A percentile compares a stretch with the other conserved stretches of the same genome.
These are phyloP conservation scores for Extremus antarcticus DNA, from an alignment of 495 filamentous ascomycete species.

Conservation along the genomic window DNA sequence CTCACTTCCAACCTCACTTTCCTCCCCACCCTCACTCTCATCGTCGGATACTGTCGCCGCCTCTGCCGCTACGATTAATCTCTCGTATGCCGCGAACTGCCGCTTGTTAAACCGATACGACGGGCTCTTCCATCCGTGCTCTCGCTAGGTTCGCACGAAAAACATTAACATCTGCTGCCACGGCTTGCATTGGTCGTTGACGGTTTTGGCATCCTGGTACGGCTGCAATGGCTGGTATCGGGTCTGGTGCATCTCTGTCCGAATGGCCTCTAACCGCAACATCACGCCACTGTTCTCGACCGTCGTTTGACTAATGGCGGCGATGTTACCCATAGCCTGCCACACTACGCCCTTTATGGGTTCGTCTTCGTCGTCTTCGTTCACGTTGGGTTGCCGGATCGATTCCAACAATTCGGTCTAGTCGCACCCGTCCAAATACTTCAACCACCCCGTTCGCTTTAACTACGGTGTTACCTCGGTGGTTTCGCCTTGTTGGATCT, in stretches of 20 bases:
- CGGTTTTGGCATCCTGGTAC: neutral
- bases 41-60: neutral
- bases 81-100: neutral
- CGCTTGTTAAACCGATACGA: constrained; percentile 9
- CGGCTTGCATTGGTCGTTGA: constrained; percentile 2
- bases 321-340: constrained; percentile 8
- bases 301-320: constrained; percentile 1
- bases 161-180: constrained; percentile 18
- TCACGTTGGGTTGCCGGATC: constrained; percentile 2
- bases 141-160: constrained; percentile 9
- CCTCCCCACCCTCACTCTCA: neutral
- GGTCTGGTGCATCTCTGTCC: neutral
- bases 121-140: constrained; percentile 8
- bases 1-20: too few species aligned
- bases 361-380: neutral
- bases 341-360: constrained; percentile 6
- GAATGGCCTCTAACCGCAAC: too few species aligned
- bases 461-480: constrained; percentile 14
- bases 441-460: constrained; percentile 6
- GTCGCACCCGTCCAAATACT: constrained; percentile 8
- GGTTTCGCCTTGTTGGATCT: constrained; percentile 2
- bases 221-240: neutral
- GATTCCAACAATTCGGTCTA: constrained; percentile 1
- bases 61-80: neutral
- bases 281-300: too few species aligned